These are phyloP conservation scores for Monosporascus cannonballus DNA, from an alignment of 2,329 filamentous ascomycete genomes.

Conservation along the genomic window DNA sequence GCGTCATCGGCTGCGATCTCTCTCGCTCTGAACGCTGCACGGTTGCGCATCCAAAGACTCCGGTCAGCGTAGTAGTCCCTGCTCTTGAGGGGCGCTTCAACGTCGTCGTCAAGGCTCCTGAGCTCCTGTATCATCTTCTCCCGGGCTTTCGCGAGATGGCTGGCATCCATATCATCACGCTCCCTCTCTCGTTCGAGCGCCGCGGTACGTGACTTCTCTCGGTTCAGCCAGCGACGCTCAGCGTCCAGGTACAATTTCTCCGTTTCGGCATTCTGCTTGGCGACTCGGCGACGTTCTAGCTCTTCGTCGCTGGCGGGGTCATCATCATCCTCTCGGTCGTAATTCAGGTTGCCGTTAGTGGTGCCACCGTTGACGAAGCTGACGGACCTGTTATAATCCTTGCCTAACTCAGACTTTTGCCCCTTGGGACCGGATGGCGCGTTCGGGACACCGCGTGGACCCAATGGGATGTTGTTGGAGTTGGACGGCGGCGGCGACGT, in stretches of 20 bases:
- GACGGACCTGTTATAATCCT: constrained; percentile 53
- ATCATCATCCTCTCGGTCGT: constrained; percentile 74
- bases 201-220: constrained; percentile 76
- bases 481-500: constrained; percentile 62
- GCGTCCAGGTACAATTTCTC: constrained; percentile 80
- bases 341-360: constrained; percentile 50
- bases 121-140: constrained; percentile 67
- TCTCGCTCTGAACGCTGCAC: constrained; percentile 63
- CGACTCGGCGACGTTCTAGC: constrained; percentile 64
- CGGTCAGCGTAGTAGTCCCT: constrained; percentile 86
- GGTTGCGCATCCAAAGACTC: constrained; percentile 77
- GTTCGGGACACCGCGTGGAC: constrained; percentile 64
- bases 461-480: constrained; percentile 70
- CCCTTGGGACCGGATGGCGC: constrained; percentile 62
- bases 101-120: constrained; percentile 81
- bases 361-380: constrained; percentile 76
- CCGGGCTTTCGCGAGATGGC: constrained; percentile 55
- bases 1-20: constrained; percentile 76
- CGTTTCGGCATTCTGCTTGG: constrained; percentile 66
- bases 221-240: constrained; percentile 84
- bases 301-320: constrained; percentile 84
- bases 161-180: constrained; percentile 69
- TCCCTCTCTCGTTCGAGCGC: constrained; percentile 81
- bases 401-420: constrained; percentile 43
- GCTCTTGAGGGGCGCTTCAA: constrained; percentile 65